Evolutionary conservation across 371 early-diverging fungal species (phyloP), one percentile per base, ranked within the genome.

Genomic region (Apophysomyces sp.): DNA sequence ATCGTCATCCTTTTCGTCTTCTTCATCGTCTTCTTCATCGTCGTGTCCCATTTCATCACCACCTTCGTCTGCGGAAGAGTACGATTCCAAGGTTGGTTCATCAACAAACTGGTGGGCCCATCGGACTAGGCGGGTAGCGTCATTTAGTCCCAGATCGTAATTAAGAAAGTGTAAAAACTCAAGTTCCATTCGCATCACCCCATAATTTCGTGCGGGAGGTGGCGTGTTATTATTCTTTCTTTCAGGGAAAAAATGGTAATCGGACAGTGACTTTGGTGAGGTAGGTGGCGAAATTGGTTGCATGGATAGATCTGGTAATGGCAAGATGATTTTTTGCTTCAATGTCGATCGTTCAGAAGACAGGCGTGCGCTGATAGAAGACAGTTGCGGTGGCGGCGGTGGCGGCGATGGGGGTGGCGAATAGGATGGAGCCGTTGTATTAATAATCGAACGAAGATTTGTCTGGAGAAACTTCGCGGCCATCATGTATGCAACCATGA

Each of bases 121-220:
- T 11, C 57, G 36, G 13, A 78, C 71, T 0, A 78, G 61, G 11
- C 63, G 39, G n/a, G 60, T 40, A 16, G 77, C 73, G 60, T 77
- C 73, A 32, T 65, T 44, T 13, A 72, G 52, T 4, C 72, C 69
- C 28, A 80, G 58, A 58, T 84, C 83, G 58, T 77, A 75, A 16
- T 83, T 72, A 49, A 86, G 58, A 60, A 84, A 82, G 16, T 77
- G 78, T 34, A 86, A 53, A 59, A 86, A 86, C 59, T 86, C 86
- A 55, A 77, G 66, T 58, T 86, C 86, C 85, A 86, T 82, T 9
- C 82, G 70, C 31, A 62, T 60, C 24, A 75, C 68, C 34, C 67
- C 60, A 30, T 62, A 28, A 37, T 58, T 61, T 44, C 49, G 49
- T 21, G 16, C 21, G 18, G 6, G 4, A 21, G 27, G 60, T 32